A percentile compares a stretch with the other conserved stretches of the same genome.
Evolutionary conservation across 495 filamentous ascomycete genomes (phyloP).

Genomic region (Glonium stellatum): DNA sequence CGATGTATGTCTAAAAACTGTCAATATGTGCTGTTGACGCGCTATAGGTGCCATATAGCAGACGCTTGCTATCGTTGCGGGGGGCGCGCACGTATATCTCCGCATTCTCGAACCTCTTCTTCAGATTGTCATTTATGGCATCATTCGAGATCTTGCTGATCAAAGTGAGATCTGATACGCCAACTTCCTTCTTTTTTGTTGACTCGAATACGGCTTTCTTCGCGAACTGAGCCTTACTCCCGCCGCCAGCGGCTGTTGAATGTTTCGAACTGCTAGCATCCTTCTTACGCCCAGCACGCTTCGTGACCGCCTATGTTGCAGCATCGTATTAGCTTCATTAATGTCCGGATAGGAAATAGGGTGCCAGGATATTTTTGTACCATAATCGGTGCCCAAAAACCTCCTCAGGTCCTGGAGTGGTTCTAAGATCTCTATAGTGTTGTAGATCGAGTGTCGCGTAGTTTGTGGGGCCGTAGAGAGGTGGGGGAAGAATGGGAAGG

Average conservation of each 20-base stretch:
- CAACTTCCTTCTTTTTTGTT: constrained; percentile 97
- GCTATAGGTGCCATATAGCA: not conserved
- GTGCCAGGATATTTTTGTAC: constrained; percentile 11
- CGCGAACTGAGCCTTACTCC: constrained; percentile 57
- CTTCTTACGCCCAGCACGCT: constrained; percentile 57
- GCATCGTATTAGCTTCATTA: constrained; percentile 6
- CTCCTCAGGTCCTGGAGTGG: not conserved
- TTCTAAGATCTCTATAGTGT: not conserved
- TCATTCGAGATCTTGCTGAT: constrained; percentile 98
- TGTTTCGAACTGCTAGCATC: constrained; percentile 50
- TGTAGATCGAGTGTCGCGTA: not conserved
- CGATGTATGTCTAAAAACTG: constrained; percentile 84
- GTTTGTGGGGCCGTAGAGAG: not conserved
- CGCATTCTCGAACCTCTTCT: constrained; percentile 89
- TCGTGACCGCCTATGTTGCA: constrained; percentile 37
- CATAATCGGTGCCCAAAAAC: constrained; percentile 22
- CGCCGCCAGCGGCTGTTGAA: constrained; percentile 40
- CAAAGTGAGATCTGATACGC: constrained; percentile 93
- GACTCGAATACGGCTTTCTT: constrained; percentile 95
- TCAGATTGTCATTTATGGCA: constrained; percentile 97
- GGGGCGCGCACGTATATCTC: constrained; percentile 81
- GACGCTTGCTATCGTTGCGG: constrained; percentile 2
- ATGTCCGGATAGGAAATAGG: not conserved
- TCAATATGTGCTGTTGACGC: constrained; percentile 5
- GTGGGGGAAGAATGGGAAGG: not conserved